Evolutionary conservation across 2,329 filamentous ascomycete species (phyloP).

Genomic region (Byssochlamys sp.): DNA sequence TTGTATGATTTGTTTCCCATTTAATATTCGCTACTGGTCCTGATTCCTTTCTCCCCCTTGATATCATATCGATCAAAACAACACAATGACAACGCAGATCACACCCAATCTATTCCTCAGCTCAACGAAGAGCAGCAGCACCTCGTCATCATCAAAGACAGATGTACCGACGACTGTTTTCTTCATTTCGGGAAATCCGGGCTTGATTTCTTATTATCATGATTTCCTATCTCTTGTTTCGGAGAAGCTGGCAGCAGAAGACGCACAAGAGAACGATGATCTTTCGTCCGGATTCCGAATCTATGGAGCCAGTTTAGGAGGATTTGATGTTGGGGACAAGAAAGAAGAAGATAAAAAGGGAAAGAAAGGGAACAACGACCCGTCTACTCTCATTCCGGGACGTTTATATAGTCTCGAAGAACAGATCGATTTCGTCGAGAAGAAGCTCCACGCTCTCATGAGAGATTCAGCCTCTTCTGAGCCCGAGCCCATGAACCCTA

Average conservation of each 20-base stretch:
- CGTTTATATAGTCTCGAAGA: constrained; percentile 34
- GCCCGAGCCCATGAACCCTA: background rate
- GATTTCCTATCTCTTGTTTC: constrained; percentile 32
- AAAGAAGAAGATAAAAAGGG: background rate
- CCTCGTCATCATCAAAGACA: background rate
- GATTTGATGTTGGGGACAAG: constrained; percentile 21
- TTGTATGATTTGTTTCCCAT: too few species aligned
- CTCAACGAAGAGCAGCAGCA: constrained; percentile 8
- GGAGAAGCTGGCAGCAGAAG: constrained; percentile 7
- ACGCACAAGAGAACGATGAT: background rate
- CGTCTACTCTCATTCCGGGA: background rate
- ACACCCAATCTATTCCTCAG: constrained; percentile 23
- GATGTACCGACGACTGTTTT: constrained; percentile 23
- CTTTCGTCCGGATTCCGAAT: constrained; percentile 15
- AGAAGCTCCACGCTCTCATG: constrained; percentile 33
- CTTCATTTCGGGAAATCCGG: constrained; percentile 44
- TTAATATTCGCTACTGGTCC: too few species aligned
- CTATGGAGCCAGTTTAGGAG: constrained; percentile 26
- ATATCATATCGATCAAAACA: background rate
- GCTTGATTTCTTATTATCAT: constrained; percentile 42
- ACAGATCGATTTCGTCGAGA: constrained; percentile 42
- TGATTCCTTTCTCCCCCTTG: background rate
- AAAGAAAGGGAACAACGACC: too few species aligned
- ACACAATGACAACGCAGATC: constrained; percentile 13
- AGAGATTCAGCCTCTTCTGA: background rate